These are phyloP conservation scores for Ophiobolus disseminans DNA, from an alignment of 2,329 filamentous ascomycete species.

Conservation along the genomic window DNA sequence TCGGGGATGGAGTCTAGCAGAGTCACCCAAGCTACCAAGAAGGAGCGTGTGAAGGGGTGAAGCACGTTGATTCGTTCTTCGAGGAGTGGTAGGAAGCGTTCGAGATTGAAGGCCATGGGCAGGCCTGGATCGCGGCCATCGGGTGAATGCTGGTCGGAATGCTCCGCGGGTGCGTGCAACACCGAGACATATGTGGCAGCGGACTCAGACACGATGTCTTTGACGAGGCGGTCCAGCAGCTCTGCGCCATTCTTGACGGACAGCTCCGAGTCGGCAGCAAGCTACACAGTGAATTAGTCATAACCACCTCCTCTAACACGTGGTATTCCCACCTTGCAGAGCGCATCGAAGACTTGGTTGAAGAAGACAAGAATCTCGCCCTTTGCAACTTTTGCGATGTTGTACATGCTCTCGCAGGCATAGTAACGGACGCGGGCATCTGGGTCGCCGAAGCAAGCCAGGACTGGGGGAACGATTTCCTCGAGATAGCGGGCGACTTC, in stretches of 20 bases:
- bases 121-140: conserved; percentile 49
- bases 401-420: conserved; percentile 99
- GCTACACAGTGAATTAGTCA: conserved; percentile 58
- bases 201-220: conserved; percentile 95
- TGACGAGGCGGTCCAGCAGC: conserved; percentile 89
- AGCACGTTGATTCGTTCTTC: conserved; percentile 94
- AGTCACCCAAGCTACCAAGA: conserved; percentile 95
- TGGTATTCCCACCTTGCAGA: conserved; percentile 79
- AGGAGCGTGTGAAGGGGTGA: conserved; percentile 93
- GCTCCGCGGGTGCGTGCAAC: conserved; percentile 69
- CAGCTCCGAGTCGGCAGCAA: conserved; percentile 93
- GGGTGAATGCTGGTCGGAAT: conserved; percentile 52
- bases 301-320: background rate
- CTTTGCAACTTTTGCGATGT: conserved; percentile 98
- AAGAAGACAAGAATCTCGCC: conserved; percentile 97
- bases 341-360: conserved; percentile 96
- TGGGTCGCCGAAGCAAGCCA: conserved; percentile 97
- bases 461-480: conserved; percentile 92
- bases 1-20: conserved; percentile 96
- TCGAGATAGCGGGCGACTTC: conserved; percentile 91
- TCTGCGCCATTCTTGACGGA: conserved; percentile 99
- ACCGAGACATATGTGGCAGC: conserved; percentile 94
- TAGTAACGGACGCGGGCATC: conserved; percentile 98
- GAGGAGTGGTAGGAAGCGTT: conserved; percentile 88
- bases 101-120: conserved; percentile 89